These are phyloP conservation scores for Volvox africanus DNA, from an alignment of 139 green algal species.

Conservation along the genomic window DNA sequence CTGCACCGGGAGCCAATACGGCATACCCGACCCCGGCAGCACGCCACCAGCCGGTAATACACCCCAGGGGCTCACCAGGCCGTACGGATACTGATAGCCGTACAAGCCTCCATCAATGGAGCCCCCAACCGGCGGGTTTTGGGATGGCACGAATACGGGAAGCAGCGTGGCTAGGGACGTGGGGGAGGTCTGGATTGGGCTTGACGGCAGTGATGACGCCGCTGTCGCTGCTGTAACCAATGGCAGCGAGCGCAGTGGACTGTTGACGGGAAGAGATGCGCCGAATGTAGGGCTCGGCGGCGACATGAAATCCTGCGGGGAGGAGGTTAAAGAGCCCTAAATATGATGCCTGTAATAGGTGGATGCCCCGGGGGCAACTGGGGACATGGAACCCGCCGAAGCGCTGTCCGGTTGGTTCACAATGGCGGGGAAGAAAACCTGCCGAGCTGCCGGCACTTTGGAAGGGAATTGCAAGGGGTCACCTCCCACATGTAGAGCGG, in stretches of 20 bases:
- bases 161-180: neutral
- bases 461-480: too few relatives aligned
- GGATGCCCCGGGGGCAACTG: too few relatives aligned
- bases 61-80: neutral
- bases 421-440: too few relatives aligned
- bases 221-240: neutral
- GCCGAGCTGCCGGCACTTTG: too few relatives aligned
- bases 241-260: neutral
- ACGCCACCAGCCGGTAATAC: neutral
- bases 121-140: neutral
- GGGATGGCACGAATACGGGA: neutral
- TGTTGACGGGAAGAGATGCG: neutral
- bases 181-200: neutral
- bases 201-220: neutral
- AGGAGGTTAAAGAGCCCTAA: too few relatives aligned
- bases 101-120: neutral
- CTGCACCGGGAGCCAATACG: neutral
- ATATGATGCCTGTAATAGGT: too few relatives aligned
- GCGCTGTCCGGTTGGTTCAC: too few relatives aligned
- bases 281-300: neutral
- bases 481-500: too few relatives aligned
- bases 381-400: too few relatives aligned
- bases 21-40: neutral
- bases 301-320: neutral
- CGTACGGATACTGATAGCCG: neutral